Base-by-base conservation (phyloP, 129 eudicot species). In the Scalesia atractyloides region DNA sequence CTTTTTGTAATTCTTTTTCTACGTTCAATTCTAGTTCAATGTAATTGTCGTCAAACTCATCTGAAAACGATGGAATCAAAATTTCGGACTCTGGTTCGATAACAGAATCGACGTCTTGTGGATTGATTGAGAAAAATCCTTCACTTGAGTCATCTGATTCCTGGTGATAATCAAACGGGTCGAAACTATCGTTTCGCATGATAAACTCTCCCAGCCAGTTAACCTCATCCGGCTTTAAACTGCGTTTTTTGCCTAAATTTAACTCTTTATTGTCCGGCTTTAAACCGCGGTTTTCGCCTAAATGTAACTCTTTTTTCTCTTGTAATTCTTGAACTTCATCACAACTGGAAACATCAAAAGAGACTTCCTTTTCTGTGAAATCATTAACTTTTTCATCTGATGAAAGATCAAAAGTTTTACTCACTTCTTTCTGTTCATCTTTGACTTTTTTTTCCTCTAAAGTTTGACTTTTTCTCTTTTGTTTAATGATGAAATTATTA, bases 121-220 rank as follows among this genome's bases (percentile, higher is more conserved):
- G 77, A 14, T 41, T 76, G 30, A 71, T 61, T 39, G 82, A 73
- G 48, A 68, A 41, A 43, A 37, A 78, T 10, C 59, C 86, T 48
- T 64, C 77, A 20, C 79, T 15, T 9, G 81, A 84, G 72, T 53
- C 62, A 44, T 68, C 77, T 26, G 84, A 76, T 24, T 76, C 80
- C 17, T 46, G 49, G 7, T 68, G 65, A 16, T 58, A 49, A 37
- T 76, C 77, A 67, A 43, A 9, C 41, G 60, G 53, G 36, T 57
- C 64, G 1, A 80, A 66, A 60, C 68, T 74, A 18, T 74, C 70
- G 22, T 69, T 76, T 43, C 69, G 78, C 71, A 41, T 37, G 64
- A 59, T 26, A 76, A 64, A 60, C 6, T 75, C 84, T 5, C 82
- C 85, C 60, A 78, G 43, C 81, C 76, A 58, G 13, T 60, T 75